Evolutionary conservation across 805 yeast species (phyloP).

Genomic region (Maudiozyma bulderi): DNA sequence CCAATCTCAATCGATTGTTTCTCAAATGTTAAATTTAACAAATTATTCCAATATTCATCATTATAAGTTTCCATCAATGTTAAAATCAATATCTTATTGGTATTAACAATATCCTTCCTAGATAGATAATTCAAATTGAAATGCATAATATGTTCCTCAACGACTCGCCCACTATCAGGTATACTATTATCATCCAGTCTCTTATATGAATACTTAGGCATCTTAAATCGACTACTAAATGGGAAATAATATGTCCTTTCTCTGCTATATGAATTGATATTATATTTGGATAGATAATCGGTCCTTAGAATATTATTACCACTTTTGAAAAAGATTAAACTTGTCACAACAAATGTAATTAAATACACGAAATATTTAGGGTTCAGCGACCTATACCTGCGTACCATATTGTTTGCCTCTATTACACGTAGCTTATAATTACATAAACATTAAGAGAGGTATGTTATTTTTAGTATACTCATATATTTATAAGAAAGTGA

Average conservation of each 20-base stretch:
- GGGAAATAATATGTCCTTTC: slow-evolving; percentile 20
- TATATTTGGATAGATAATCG: neutral
- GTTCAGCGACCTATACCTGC: neutral
- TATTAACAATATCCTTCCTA: slow-evolving; percentile 23
- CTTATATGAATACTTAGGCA: slow-evolving; percentile 35
- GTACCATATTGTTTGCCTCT: too few relatives aligned
- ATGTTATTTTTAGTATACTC: too few relatives aligned
- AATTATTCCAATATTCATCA: slow-evolving; percentile 75
- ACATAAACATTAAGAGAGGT: too few relatives aligned
- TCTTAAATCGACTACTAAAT: slow-evolving; percentile 11
- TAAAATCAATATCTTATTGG: slow-evolving; percentile 70
- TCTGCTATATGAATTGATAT: neutral
- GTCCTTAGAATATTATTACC: neutral
- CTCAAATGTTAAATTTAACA: slow-evolving; percentile 63
- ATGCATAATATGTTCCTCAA: slow-evolving; percentile 61
- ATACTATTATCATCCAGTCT: slow-evolving; percentile 34
- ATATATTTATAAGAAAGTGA: too few relatives aligned
- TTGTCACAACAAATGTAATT: neutral
- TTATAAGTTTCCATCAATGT: slow-evolving; percentile 80
- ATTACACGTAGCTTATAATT: too few relatives aligned
- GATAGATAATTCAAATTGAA: slow-evolving; percentile 64
- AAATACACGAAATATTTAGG: neutral
- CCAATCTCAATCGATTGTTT: slow-evolving; percentile 74
- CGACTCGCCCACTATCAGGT: slow-evolving; percentile 26
- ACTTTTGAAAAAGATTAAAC: neutral